Conservation (phyloP, 1,284 basidiomycete species). For the Cutaneotrichosporon sp. region DNA sequence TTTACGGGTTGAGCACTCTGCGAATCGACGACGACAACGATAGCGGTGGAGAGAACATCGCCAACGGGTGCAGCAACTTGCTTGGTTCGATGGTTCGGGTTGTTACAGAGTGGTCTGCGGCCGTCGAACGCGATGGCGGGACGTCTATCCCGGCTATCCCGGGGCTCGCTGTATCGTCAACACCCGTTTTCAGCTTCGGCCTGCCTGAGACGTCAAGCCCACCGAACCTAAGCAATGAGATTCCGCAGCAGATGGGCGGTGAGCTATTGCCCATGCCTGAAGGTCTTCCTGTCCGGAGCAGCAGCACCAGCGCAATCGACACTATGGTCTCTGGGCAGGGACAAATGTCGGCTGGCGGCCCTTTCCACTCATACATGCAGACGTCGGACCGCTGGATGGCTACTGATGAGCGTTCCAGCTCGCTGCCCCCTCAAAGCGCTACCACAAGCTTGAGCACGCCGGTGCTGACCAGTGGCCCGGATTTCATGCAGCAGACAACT, state of each 20-base stretch:
- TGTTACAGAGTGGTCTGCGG: constrained; percentile 28
- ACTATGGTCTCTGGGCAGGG: background rate
- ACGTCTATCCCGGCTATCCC: background rate
- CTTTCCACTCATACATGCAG: constrained; percentile 30
- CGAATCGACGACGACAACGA: constrained; percentile 9
- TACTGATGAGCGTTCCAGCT: constrained; percentile 6
- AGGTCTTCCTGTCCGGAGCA: background rate
- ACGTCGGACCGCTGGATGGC: constrained; percentile 41
- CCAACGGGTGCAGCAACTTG: constrained; percentile 40
- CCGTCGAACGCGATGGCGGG: constrained; percentile 15
- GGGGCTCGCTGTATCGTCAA: background rate
- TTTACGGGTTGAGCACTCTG: constrained; percentile 7
- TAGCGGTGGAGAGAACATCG: constrained; percentile 23
- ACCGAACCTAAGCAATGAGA: background rate
- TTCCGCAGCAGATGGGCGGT: background rate
- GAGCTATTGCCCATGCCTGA: background rate
- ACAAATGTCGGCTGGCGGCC: background rate
- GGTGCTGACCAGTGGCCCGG: too few species aligned
- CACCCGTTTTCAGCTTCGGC: background rate
- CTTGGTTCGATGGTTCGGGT: constrained; percentile 36
- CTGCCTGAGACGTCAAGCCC: background rate
- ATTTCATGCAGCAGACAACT: too few species aligned
- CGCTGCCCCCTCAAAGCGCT: background rate
- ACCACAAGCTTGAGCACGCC: too few species aligned
- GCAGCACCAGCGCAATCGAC: background rate